Percentiles rank a stretch among this genome's conserved stretches.
These are phyloP conservation scores for Parathielavia appendiculata DNA, from an alignment of 495 filamentous ascomycete species.

Conservation along the genomic window DNA sequence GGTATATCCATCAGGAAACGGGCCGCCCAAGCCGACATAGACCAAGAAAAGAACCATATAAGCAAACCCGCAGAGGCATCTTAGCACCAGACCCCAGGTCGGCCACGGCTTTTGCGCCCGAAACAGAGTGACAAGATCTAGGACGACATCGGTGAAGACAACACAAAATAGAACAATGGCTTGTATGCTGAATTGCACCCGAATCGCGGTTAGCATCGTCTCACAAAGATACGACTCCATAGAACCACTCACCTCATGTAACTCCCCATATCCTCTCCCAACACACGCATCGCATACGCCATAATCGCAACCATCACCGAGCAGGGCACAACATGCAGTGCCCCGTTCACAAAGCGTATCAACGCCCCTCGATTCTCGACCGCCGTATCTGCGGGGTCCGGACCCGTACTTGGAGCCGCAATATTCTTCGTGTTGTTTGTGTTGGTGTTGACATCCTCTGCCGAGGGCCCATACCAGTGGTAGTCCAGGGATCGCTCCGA, in stretches of 20 bases:
- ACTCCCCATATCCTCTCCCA: constrained; percentile 2
- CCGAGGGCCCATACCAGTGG: constrained; percentile 9
- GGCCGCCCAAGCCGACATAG: constrained; percentile 25
- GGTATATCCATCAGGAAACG: constrained; percentile 20
- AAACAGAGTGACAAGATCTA: constrained; percentile 33
- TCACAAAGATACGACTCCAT: not conserved
- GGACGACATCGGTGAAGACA: constrained; percentile 25
- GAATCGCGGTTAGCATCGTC: not conserved
- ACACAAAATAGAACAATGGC: constrained; percentile 29
- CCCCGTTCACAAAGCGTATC: constrained; percentile 13
- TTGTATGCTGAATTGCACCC: constrained; percentile 15
- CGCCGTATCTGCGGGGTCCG: not conserved
- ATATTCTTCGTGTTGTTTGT: not conserved
- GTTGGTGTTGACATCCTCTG: constrained; percentile 10
- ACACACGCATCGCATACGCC: constrained; percentile 7
- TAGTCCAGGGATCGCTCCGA: constrained; percentile 17
- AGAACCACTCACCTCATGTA: constrained; percentile 3
- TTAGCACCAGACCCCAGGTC: constrained; percentile 23
- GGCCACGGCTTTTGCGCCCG: constrained; percentile 18
- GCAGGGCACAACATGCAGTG: constrained; percentile 12
- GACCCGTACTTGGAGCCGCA: not conserved
- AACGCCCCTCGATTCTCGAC: not conserved
- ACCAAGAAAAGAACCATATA: constrained; percentile 29
- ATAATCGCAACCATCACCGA: constrained; percentile 9
- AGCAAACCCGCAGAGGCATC: constrained; percentile 16